Base-by-base conservation (phyloP, 2,329 filamentous ascomycete genomes). In the Stagonosporopsis rhizophila region DNA sequence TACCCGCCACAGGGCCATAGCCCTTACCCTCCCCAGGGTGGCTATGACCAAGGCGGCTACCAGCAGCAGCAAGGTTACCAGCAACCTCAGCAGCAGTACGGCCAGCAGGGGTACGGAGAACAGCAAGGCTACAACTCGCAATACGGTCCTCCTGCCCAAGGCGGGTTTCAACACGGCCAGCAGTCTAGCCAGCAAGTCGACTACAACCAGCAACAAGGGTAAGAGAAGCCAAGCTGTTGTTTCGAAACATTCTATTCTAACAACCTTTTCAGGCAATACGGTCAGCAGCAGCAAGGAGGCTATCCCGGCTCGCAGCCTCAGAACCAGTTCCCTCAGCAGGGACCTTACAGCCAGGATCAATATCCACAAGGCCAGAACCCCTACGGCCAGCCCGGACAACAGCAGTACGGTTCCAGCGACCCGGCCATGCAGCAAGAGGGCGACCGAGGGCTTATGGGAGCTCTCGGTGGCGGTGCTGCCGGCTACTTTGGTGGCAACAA, bases 381-480 rank as follows among this genome's bases (percentile, higher is more conserved):
- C 8, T 76, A 80, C 64, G 74, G 73, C 50, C 71, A 67, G 70
- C 67, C 59, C 62, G 76, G 62, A 28, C 73, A 67, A 66, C 74
- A 62, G 61, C 63, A 74, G 54, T 78, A 78, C 54, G 79, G 79
- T 32, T 65, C 79, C 15, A 80, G 78, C 35, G 75, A 78, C 38
- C 80, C 80, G 12, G 77, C 76, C 58, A 73, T 73, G 52, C 80
- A 80, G 34, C 78, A 76, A 44, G 82, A 84, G 44, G 82, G 80
- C 44, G 85, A 87, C 58, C 81, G 85, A 52, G 85, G 84, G 34
- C 74, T 87, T 5, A 80, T 83, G 65, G 83, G 85, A 42, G 81
- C 84, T 3, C 71, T 86, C 4, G 82, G 81, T 14, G 85, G 85
- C 39, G 84, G 82, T 39, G 78, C 83, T 3, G 82, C 84, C 4